These are phyloP conservation scores for Lactifluus piperatus DNA, from an alignment of 768 basidiomycete genomes.

Conservation along the genomic window DNA sequence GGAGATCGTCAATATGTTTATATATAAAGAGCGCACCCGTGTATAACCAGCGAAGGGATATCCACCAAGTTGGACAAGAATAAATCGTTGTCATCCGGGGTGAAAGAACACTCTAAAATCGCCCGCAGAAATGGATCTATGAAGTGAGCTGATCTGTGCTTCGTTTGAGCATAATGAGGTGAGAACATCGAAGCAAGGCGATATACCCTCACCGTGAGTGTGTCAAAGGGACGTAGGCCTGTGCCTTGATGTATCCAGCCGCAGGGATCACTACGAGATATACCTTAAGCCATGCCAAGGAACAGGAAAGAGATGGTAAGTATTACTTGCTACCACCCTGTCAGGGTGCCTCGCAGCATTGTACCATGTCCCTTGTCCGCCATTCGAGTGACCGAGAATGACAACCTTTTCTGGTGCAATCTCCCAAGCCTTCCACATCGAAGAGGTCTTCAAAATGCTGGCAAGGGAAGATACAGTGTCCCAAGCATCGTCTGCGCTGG, in stretches of 20 bases:
- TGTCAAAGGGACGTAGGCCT: conserved; percentile 70
- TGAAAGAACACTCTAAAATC: conserved; percentile 65
- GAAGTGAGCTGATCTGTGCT: conserved; percentile 56
- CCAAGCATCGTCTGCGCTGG: conserved; percentile 67
- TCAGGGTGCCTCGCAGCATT: conserved; percentile 72
- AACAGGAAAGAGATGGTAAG: conserved; percentile 13
- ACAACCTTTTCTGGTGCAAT: conserved; percentile 37
- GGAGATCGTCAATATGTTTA: neutral
- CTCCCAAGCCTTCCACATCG: conserved; percentile 35
- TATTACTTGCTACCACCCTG: conserved; percentile 50
- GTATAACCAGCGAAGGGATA: conserved; percentile 63
- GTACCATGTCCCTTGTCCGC: conserved; percentile 87
- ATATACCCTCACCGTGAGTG: conserved; percentile 43
- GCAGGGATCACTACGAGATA: conserved; percentile 53
- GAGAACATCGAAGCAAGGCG: neutral
- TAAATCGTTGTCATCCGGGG: conserved; percentile 82
- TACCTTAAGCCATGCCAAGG: neutral
- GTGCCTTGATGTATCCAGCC: conserved; percentile 80
- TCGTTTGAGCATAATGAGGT: neutral
- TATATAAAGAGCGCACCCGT: conserved; percentile 47
- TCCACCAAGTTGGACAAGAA: conserved; percentile 71
- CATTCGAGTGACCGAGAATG: conserved; percentile 90
- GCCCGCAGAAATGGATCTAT: conserved; percentile 66
- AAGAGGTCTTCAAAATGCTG: conserved; percentile 32
- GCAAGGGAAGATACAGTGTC: conserved; percentile 47